phyloP scores from a whole-genome alignment of 768 basidiomycete species.

The Collybia nuda region DNA sequence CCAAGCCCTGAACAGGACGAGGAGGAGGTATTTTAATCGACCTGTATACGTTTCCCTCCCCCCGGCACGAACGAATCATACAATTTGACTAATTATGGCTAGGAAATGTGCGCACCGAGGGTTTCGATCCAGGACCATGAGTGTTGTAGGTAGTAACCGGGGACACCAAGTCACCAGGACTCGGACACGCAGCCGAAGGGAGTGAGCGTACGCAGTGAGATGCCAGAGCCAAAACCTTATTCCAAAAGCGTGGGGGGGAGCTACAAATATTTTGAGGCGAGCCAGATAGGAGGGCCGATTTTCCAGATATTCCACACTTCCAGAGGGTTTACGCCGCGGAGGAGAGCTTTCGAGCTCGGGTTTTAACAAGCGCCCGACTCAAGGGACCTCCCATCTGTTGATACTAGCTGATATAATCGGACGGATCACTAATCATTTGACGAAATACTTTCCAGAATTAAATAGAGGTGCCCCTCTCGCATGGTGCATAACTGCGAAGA shows the following conservation, averaged over 20 bases:
- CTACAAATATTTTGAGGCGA: not conserved
- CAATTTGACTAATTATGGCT: too few relatives aligned
- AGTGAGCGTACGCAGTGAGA: not conserved
- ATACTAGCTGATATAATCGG: slow-evolving; percentile 5
- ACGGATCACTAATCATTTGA: slow-evolving; percentile 4
- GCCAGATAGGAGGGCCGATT: slow-evolving; percentile 1
- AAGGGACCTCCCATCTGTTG: not conserved
- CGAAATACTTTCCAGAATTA: too few relatives aligned
- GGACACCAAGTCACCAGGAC: too few relatives aligned
- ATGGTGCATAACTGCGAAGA: too few relatives aligned
- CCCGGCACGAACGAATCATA: too few relatives aligned
- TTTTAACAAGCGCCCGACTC: not conserved
- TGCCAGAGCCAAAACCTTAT: not conserved
- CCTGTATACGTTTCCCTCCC: too few relatives aligned
- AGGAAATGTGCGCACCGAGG: too few relatives aligned
- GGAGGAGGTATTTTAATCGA: slow-evolving; percentile 17
- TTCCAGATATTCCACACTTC: not conserved
- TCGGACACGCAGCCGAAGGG: not conserved
- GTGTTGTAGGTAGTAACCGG: too few relatives aligned
- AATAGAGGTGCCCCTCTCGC: too few relatives aligned
- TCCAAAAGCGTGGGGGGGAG: not conserved
- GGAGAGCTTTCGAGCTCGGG: not conserved
- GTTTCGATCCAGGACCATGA: too few relatives aligned
- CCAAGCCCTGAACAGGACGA: not conserved
- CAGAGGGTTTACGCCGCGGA: slow-evolving; percentile 2